Evolutionary conservation across 495 filamentous ascomycete genomes (phyloP), one percentile per base, ranked within the genome.

Genomic region (Letharia lupina): DNA sequence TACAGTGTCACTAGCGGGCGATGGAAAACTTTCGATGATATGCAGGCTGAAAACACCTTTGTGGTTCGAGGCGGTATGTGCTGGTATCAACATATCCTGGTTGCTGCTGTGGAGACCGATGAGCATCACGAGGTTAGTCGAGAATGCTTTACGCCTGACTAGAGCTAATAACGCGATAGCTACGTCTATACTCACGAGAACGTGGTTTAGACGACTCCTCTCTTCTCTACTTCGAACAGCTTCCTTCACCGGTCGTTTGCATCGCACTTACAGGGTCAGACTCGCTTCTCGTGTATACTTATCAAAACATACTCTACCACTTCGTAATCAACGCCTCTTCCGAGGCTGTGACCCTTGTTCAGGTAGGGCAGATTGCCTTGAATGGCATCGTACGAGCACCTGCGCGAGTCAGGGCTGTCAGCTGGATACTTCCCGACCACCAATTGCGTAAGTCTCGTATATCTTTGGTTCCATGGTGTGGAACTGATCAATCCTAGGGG

Each of bases 361-460:
- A 93, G 69, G 93, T 98, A 37, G 94, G 95, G 20, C 95, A 97
- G 73, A 98, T 98, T 65, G 91, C 91, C 35, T 92, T 99, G 69
- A 87, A 98, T 75, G 95, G 95, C 42, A 96, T 99, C 70, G 93
- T 99, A 11, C 80, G 93, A 67, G 93, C 95, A 18, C 95, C 95
- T 10, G 90, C 91, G 23, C 83, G 95, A 69, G 95, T 99, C 4
- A 84, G 95, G 66, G 88, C 93, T 8, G 85, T 99, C 57, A 96
- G 91, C 77, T 99, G 95, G 95, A 89, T 98, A 59, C 74, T 98
- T 50, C 93, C 94, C 10, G 93, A 97, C 64, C 86, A 91, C 67
- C 95, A 98, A 74, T 80, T 96, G 67, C 82, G 88, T 87, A 71
- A 77, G 84, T 81, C 23, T 20, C 8, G 5, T 20, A 45, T 54